A percentile compares a stretch with the other conserved stretches of the same genome.
Conservation (phyloP, 2,329 filamentous ascomycete genomes). For the Penicillium sp. region DNA sequence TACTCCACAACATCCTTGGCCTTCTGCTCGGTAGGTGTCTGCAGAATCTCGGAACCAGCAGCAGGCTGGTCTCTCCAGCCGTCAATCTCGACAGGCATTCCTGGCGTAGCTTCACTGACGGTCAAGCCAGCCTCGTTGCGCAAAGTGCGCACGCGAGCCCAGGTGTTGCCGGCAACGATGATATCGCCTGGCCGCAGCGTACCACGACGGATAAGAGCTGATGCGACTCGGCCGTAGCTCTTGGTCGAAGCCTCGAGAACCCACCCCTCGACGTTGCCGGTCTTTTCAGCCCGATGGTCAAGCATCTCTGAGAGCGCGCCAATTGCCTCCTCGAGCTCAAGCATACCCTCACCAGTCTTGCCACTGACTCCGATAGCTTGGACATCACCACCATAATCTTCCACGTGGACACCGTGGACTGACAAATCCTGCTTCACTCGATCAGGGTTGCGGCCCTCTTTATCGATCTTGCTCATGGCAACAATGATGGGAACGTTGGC, state of each 20-base stretch:
- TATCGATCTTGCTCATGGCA: constrained; percentile 96
- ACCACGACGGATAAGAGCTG: constrained; percentile 82
- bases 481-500: constrained; percentile 95
- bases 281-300: constrained; percentile 77
- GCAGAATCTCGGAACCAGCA: constrained; percentile 83
- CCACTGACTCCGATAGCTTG: constrained; percentile 90
- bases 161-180: constrained; percentile 84
- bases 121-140: constrained; percentile 79
- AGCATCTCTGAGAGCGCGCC: constrained; percentile 83
- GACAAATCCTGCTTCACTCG: constrained; percentile 86
- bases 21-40: constrained; percentile 74
- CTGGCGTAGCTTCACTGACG: constrained; percentile 74
- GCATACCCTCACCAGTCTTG: constrained; percentile 90
- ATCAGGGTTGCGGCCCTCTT: constrained; percentile 75
- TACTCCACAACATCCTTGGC: constrained; percentile 78
- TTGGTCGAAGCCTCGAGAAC: constrained; percentile 90
- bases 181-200: constrained; percentile 78
- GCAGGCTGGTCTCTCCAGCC: constrained; percentile 89
- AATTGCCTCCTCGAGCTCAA: constrained; percentile 87
- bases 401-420: constrained; percentile 80
- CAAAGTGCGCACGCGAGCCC: constrained; percentile 80
- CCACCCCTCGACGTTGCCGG: constrained; percentile 86
- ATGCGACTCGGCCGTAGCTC: constrained; percentile 78
- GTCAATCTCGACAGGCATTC: constrained; percentile 86
- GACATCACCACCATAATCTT: constrained; percentile 92